A percentile compares a stretch with the other conserved stretches of the same genome.
Conservation (phyloP, 2,329 filamentous ascomycete species). For the Mollisia scopiformis region DNA sequence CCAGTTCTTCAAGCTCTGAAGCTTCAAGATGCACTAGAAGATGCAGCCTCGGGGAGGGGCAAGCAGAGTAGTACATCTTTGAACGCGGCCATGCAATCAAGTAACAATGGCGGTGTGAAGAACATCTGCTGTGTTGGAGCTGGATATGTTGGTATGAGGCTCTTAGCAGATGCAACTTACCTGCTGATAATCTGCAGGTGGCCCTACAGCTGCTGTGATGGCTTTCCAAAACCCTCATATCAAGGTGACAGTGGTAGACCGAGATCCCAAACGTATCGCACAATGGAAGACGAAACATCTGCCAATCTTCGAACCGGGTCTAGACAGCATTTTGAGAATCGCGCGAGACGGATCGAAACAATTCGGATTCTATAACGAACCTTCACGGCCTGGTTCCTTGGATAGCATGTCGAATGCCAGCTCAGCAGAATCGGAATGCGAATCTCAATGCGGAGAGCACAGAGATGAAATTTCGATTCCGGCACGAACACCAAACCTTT, state of each 20-base stretch:
- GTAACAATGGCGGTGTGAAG: conserved; percentile 39
- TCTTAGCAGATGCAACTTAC: background rate
- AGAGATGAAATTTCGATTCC: conserved; percentile 39
- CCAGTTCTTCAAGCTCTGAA: conserved; percentile 41
- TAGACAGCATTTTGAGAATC: conserved; percentile 68
- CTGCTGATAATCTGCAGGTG: conserved; percentile 47
- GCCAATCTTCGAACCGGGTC: conserved; percentile 76
- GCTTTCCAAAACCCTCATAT: conserved; percentile 74
- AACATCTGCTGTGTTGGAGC: conserved; percentile 76
- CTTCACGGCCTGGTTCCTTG: conserved; percentile 33
- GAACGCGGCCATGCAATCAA: conserved; percentile 3
- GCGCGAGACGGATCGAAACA: conserved; percentile 60
- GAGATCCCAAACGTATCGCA: conserved; percentile 65
- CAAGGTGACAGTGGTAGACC: conserved; percentile 75
- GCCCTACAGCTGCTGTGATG: conserved; percentile 75
- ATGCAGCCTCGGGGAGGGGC: background rate
- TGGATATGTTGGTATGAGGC: conserved; percentile 70
- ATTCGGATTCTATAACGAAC: conserved; percentile 45
- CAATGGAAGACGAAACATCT: conserved; percentile 75
- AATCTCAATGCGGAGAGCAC: conserved; percentile 32
- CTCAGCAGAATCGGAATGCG: conserved; percentile 37
- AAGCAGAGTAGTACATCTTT: conserved; percentile 9
- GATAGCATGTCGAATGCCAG: conserved; percentile 38
- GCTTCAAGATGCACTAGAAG: conserved; percentile 27
- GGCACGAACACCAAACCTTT: conserved; percentile 64